These are phyloP conservation scores for Rhynchospora breviuscula DNA, from an alignment of 176 grass and related monocot genomes.

Conservation along the genomic window DNA sequence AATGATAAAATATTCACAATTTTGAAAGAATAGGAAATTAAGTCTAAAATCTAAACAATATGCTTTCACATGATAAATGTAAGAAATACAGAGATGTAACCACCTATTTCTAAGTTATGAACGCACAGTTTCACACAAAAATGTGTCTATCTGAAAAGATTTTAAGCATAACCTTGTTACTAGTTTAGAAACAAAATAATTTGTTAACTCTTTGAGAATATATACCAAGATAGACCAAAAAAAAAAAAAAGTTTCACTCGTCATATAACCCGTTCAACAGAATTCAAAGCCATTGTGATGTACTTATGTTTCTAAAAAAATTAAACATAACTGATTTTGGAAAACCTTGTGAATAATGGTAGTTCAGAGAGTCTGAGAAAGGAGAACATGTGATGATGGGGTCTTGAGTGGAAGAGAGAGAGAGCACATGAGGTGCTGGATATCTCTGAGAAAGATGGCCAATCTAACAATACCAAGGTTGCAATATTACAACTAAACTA, in stretches of 20 bases:
- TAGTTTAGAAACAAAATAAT: background rate
- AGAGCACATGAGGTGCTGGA: conserved; percentile 23
- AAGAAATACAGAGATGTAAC: too few relatives aligned
- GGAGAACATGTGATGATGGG: conserved; percentile 18
- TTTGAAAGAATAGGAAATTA: too few relatives aligned
- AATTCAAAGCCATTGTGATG: background rate
- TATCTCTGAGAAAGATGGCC: conserved; percentile 2
- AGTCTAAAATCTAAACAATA: too few relatives aligned
- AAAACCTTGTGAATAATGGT: conserved; percentile 4
- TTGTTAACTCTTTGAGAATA: background rate
- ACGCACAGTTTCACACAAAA: background rate
- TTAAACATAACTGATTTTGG: background rate
- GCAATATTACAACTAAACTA: background rate
- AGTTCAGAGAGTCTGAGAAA: background rate
- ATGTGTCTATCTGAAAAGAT: background rate
- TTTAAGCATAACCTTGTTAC: background rate
- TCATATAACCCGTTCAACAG: background rate
- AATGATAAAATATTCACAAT: too few relatives aligned
- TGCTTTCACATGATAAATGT: too few relatives aligned
- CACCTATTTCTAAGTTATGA: too few relatives aligned
- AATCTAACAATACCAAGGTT: background rate
- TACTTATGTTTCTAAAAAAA: background rate
- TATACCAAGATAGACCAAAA: background rate
- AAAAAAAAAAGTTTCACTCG: background rate
- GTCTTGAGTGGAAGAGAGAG: background rate